phyloP scores from a whole-genome alignment of 2,329 filamentous ascomycete species.

The Alternaria solani region DNA sequence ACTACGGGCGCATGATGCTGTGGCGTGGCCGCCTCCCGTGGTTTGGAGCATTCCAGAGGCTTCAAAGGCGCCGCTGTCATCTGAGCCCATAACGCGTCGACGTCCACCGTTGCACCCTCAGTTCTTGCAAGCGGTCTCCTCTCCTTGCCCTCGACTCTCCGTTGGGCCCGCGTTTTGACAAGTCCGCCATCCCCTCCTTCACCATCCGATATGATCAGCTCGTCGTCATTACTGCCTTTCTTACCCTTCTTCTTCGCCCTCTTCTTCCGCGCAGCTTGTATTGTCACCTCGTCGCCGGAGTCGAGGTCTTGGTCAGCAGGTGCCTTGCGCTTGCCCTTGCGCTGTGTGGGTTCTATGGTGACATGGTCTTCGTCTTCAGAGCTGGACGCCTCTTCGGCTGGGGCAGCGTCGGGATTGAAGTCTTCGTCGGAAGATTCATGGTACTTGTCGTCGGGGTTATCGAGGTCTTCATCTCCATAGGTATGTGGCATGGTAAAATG shows the following conservation, averaged over 20 bases:
- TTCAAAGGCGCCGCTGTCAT: slow-evolving; percentile 63
- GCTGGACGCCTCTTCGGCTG: slow-evolving; percentile 60
- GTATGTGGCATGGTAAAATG: slow-evolving; percentile 37
- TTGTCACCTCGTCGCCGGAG: slow-evolving; percentile 76
- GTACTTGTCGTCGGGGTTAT: slow-evolving; percentile 55
- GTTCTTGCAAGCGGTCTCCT: slow-evolving; percentile 61
- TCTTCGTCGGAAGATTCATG: slow-evolving; percentile 76
- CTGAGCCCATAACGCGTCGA: slow-evolving; percentile 74
- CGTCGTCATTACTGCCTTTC: slow-evolving; percentile 31
- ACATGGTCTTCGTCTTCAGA: slow-evolving; percentile 53
- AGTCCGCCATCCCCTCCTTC: slow-evolving; percentile 66
- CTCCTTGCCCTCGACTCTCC: slow-evolving; percentile 70
- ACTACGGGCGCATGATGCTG: slow-evolving; percentile 20
- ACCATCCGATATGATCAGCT: slow-evolving; percentile 40
- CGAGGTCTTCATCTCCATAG: slow-evolving; percentile 40
- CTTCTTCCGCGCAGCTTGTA: slow-evolving; percentile 67
- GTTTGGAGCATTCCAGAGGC: slow-evolving; percentile 31
- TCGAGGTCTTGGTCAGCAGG: slow-evolving; percentile 44
- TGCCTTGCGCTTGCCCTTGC: slow-evolving; percentile 46
- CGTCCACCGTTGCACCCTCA: slow-evolving; percentile 72
- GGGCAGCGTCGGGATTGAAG: slow-evolving; percentile 73
- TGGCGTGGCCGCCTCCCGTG: slow-evolving; percentile 16
- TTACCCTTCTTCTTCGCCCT: slow-evolving; percentile 52
- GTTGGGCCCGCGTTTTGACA: slow-evolving; percentile 76
- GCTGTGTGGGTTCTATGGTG: slow-evolving; percentile 27